phyloP scores from a whole-genome alignment of 2,329 filamentous ascomycete species.

The Neofusicoccum ribis region DNA sequence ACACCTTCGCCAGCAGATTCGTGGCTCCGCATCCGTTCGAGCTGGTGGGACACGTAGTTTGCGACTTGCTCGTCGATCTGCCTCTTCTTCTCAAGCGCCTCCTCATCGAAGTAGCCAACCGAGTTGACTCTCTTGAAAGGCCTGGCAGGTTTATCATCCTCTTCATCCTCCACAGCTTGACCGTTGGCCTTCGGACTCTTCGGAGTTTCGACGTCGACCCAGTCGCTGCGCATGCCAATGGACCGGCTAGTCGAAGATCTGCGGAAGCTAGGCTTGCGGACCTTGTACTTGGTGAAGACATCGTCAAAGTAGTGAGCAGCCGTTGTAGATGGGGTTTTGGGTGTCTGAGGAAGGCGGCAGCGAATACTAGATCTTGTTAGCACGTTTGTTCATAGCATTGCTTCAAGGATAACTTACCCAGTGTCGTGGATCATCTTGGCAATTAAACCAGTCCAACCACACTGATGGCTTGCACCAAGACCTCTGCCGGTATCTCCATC shows the following conservation, averaged over 20 bases:
- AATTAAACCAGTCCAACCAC: slow-evolving; percentile 93
- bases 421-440: slow-evolving; percentile 98
- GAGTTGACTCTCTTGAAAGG: slow-evolving; percentile 41
- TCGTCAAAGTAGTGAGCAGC: slow-evolving; percentile 97
- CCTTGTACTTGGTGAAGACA: slow-evolving; percentile 59
- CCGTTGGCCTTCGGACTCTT: slow-evolving; percentile 25
- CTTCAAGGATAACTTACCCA: slow-evolving; percentile 62
- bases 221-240: slow-evolving; percentile 82
- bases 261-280: slow-evolving; percentile 55
- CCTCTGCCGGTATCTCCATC: slow-evolving; percentile 89
- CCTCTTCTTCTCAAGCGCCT: slow-evolving; percentile 44
- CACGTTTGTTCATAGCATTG: neutral
- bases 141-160: slow-evolving; percentile 4
- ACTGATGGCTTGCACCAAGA: slow-evolving; percentile 89
- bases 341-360: slow-evolving; percentile 89
- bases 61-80: slow-evolving; percentile 64
- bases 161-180: slow-evolving; percentile 28
- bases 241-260: slow-evolving; percentile 81
- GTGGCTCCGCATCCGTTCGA: slow-evolving; percentile 69
- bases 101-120: slow-evolving; percentile 55
- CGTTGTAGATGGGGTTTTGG: slow-evolving; percentile 77
- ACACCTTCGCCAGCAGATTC: slow-evolving; percentile 50
- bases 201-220: slow-evolving; percentile 42
- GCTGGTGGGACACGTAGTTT: slow-evolving; percentile 77
- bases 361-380: slow-evolving; percentile 60